A percentile compares a stretch with the other conserved stretches of the same genome.
Evolutionary conservation across 2,329 filamentous ascomycete genomes (phyloP).

Genomic region (Phyllosticta citrichinensis): DNA sequence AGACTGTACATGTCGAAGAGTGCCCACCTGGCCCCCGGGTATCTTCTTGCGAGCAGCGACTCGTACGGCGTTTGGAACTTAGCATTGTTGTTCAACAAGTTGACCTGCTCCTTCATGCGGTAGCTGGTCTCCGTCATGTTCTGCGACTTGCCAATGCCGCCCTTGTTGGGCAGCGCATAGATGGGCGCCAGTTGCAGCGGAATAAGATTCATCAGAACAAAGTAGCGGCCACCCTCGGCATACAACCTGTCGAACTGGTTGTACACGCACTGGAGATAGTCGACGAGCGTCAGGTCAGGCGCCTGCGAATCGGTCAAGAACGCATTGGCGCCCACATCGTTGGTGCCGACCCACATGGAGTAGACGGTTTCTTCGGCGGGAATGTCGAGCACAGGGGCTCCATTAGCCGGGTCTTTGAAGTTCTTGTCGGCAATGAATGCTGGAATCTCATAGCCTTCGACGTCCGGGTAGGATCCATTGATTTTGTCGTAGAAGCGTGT

Average conservation of each 20-base stretch:
- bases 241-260: slow-evolving; percentile 34
- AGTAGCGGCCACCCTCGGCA: slow-evolving; percentile 54
- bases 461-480: slow-evolving; percentile 48
- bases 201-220: slow-evolving; percentile 60
- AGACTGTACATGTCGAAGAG: slow-evolving; percentile 58
- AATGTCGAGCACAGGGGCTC: slow-evolving; percentile 30
- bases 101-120: slow-evolving; percentile 43
- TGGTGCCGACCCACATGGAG: slow-evolving; percentile 71
- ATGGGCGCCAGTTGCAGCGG: slow-evolving; percentile 59
- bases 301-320: slow-evolving; percentile 58
- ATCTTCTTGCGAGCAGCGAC: slow-evolving; percentile 31
- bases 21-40: slow-evolving; percentile 49
- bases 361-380: slow-evolving; percentile 56
- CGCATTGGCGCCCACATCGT: slow-evolving; percentile 58
- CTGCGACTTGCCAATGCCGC: slow-evolving; percentile 33
- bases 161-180: slow-evolving; percentile 46
- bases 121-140: slow-evolving; percentile 43
- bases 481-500: slow-evolving; percentile 44
- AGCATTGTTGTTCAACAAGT: slow-evolving; percentile 42
- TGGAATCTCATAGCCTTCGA: slow-evolving; percentile 36
- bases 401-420: slow-evolving; percentile 20
- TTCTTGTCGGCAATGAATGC: slow-evolving; percentile 36
- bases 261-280: slow-evolving; percentile 62
- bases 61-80: slow-evolving; percentile 42
- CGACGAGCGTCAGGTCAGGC: slow-evolving; percentile 47